Evolutionary conservation across 2,329 filamentous ascomycete genomes (phyloP), one percentile per base, ranked within the genome.

Genomic region (Rhynchosporium agropyri): DNA sequence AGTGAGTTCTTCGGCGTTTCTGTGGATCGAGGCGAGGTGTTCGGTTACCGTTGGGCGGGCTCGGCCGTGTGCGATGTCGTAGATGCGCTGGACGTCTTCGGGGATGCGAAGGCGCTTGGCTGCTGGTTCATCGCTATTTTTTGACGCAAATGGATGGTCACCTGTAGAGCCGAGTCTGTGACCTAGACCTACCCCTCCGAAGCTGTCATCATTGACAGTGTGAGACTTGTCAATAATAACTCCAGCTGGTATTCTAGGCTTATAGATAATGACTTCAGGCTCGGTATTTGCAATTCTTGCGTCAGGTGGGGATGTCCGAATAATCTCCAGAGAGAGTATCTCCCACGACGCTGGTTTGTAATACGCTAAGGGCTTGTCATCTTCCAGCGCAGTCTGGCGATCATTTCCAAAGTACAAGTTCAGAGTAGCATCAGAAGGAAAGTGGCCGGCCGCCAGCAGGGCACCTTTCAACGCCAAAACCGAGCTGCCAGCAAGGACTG

Each of bases 361-460:
- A 31, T 26, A 46, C 1, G 28, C n/a, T 2, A 59, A 43, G 9
- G 42, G 42, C 12, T 50, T 60, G 10, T 60, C 45, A n/a, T 63
- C 53, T 13, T 60, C 46, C 4, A 63, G 46, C 8, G 51, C n/a
- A 8, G 7, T 61, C 15, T 38, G 38, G 4, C 51, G 57, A 33
- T 58, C 42, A 2, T 31, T 31, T 38, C 63, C 61, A 54, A 66
- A 61, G 38, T 58, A 63, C 3, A 68, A 49, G 6, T 61, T 36
- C n/a, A 68, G 55, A 8, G 42, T 59, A 20, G 49, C 54, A 28
- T 65, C 60, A 9, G 63, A 46, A 43, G 65, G 65, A 15, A 68
- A 67, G 36, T 51, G 46, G 0, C 61, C 67, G 1, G 31, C 48
- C 3, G 57, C 57, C 4, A 63, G 64, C 0, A 68, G 63, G 3